These are phyloP conservation scores for Cyberlindnera amylophila DNA, from an alignment of 805 yeast genomes.

Conservation along the genomic window DNA sequence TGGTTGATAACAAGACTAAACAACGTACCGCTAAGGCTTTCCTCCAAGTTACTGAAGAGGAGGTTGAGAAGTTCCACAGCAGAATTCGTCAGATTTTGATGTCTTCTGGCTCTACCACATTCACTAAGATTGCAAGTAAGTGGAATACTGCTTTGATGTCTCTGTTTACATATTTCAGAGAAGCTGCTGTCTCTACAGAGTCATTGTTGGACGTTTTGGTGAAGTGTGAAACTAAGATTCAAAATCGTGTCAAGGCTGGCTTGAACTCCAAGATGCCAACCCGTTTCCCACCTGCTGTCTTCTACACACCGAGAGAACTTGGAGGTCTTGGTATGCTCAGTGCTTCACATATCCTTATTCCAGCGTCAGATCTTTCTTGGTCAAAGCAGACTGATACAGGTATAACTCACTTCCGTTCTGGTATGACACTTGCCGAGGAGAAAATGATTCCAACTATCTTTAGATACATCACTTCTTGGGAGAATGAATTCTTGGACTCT, in stretches of 20 bases:
- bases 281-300: conserved; percentile 97
- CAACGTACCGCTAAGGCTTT: conserved; percentile 88
- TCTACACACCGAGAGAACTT: conserved; percentile 93
- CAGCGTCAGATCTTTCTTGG: conserved; percentile 89
- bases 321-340: conserved; percentile 98
- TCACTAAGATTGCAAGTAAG: conserved; percentile 87
- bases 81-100: conserved; percentile 84
- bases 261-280: conserved; percentile 98
- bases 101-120: conserved; percentile 95
- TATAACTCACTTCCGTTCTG: conserved; percentile 88
- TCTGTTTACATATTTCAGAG: conserved; percentile 85
- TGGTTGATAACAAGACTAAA: conserved; percentile 50
- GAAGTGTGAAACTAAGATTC: conserved; percentile 88
- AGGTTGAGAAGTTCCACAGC: conserved; percentile 74
- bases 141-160: conserved; percentile 94
- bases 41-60: conserved; percentile 77
- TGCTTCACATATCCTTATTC: conserved; percentile 93
- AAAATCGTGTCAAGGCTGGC: conserved; percentile 91
- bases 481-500: conserved; percentile 89
- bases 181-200: conserved; percentile 85
- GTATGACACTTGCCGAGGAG: conserved; percentile 79
- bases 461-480: conserved; percentile 94
- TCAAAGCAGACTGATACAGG: conserved; percentile 93
- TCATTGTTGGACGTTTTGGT: conserved; percentile 76
- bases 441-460: conserved; percentile 89